Conservation (phyloP, 2,329 filamentous ascomycete species). For the Epichloe scottii region DNA sequence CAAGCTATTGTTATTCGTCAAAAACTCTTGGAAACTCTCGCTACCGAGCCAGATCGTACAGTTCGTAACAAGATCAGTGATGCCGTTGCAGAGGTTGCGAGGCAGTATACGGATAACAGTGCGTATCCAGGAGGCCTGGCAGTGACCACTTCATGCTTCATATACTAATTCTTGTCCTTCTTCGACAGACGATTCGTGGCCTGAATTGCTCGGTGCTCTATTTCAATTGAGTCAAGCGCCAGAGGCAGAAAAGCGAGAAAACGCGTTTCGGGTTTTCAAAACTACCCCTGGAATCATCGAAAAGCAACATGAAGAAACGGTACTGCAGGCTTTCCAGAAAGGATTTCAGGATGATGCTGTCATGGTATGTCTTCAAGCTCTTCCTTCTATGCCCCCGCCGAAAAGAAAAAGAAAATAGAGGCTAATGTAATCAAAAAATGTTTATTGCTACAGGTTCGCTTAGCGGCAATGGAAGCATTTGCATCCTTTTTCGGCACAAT, state of each 20-base stretch:
- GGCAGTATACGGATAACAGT: slow-evolving; percentile 91
- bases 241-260: slow-evolving; percentile 76
- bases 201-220: slow-evolving; percentile 72
- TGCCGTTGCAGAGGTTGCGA: slow-evolving; percentile 88
- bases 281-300: slow-evolving; percentile 93
- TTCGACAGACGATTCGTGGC: slow-evolving; percentile 65
- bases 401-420: not conserved
- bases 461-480: slow-evolving; percentile 94
- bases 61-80: slow-evolving; percentile 95
- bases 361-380: slow-evolving; percentile 37
- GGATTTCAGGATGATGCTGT: slow-evolving; percentile 86
- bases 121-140: slow-evolving; percentile 23
- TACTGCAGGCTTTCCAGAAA: slow-evolving; percentile 75
- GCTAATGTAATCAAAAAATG: not conserved
- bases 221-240: slow-evolving; percentile 84
- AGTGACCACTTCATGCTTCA: too few species aligned
- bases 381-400: too few species aligned
- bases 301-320: slow-evolving; percentile 86
- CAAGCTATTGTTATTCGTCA: slow-evolving; percentile 69
- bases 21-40: slow-evolving; percentile 69
- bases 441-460: slow-evolving; percentile 51
- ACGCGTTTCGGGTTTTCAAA: slow-evolving; percentile 87
- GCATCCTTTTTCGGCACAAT: slow-evolving; percentile 90
- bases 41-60: slow-evolving; percentile 56
- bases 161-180: not conserved